Conservation (phyloP, 192 early-diverging fungal species). For the Coemansia sp. region DNA sequence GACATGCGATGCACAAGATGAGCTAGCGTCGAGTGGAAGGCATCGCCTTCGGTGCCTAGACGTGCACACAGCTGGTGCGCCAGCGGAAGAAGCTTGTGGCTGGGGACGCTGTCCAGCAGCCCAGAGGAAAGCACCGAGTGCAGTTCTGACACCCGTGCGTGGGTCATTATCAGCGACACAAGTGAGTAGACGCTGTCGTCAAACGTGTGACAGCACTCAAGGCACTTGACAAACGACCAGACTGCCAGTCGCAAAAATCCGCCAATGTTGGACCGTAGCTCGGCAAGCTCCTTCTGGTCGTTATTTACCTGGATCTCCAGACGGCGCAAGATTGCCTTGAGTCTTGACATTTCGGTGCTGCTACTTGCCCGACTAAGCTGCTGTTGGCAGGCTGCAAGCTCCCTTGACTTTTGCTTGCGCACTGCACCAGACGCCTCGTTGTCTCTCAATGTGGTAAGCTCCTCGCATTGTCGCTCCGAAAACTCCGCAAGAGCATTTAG, state of each 20-base stretch:
- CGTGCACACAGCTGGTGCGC: constrained; percentile 52
- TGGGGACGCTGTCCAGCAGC: constrained; percentile 33
- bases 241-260: constrained; percentile 44
- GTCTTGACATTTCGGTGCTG: constrained; percentile 15
- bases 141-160: constrained; percentile 36
- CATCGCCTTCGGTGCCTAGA: constrained; percentile 32
- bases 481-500: constrained; percentile 48
- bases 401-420: constrained; percentile 48
- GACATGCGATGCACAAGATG: constrained; percentile 41
- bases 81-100: constrained; percentile 52
- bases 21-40: constrained; percentile 25
- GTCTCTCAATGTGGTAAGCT: constrained; percentile 33
- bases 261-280: constrained; percentile 27
- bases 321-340: constrained; percentile 28
- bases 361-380: constrained; percentile 16
- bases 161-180: constrained; percentile 44
- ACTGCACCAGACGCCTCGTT: constrained; percentile 34
- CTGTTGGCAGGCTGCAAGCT: constrained; percentile 41
- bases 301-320: constrained; percentile 39
- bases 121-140: constrained; percentile 16
- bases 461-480: constrained; percentile 47
- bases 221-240: constrained; percentile 45
- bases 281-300: constrained; percentile 38
- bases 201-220: constrained; percentile 36
- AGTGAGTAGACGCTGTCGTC: constrained; percentile 44